These are phyloP conservation scores for Pulicaria dysenterica DNA, from an alignment of 129 eudicot genomes.

Conservation along the genomic window DNA sequence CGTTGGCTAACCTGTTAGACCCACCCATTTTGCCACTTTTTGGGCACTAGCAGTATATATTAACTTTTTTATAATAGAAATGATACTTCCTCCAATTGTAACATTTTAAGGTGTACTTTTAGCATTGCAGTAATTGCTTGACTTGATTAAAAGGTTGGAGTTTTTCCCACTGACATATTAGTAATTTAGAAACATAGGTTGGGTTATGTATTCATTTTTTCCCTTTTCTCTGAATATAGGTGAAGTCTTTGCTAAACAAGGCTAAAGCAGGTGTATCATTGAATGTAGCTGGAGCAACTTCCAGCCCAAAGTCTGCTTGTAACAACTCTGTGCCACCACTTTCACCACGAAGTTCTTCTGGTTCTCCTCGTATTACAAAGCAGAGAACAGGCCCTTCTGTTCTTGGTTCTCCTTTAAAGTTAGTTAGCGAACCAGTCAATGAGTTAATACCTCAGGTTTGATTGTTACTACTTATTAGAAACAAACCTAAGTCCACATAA, in stretches of 20 bases:
- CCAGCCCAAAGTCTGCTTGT: slow-evolving; percentile 47
- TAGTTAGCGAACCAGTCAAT: slow-evolving; percentile 48
- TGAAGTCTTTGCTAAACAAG: slow-evolving; percentile 57
- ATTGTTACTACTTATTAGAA: neutral
- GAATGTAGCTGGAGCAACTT: slow-evolving; percentile 45
- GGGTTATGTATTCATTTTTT: neutral
- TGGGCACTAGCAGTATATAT: too few species aligned
- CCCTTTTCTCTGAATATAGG: slow-evolving; percentile 32
- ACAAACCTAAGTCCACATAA: neutral
- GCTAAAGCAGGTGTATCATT: slow-evolving; percentile 51
- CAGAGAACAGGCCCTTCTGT: slow-evolving; percentile 57
- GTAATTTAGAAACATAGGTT: too few species aligned
- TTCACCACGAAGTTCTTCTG: slow-evolving; percentile 67
- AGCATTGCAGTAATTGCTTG: too few species aligned
- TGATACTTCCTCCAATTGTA: too few species aligned
- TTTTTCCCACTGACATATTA: too few species aligned
- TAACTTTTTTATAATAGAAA: too few species aligned
- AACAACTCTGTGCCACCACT: slow-evolving; percentile 59
- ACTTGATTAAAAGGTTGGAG: too few species aligned
- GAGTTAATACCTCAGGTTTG: slow-evolving; percentile 68
- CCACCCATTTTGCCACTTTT: too few species aligned
- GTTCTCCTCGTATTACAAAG: slow-evolving; percentile 59
- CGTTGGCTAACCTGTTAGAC: too few species aligned
- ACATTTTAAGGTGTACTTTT: too few species aligned
- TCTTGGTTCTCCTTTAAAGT: slow-evolving; percentile 57